These are phyloP conservation scores for Salix exigua DNA, from an alignment of 345 rosid genomes.

Conservation along the genomic window DNA sequence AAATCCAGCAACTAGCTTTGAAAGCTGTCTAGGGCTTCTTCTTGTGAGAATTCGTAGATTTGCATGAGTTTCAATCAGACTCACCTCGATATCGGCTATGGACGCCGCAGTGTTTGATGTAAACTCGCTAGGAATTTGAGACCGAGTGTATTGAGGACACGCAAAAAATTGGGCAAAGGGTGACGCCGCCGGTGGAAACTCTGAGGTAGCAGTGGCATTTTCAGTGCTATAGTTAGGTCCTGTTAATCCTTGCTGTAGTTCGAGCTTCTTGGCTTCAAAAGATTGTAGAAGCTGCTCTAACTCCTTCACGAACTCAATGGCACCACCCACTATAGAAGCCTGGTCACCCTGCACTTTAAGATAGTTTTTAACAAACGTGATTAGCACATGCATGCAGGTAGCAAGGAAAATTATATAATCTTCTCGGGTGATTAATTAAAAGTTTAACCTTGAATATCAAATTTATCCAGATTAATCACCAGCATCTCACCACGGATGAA, in stretches of 20 bases:
- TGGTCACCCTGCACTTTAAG: slow-evolving; percentile 70
- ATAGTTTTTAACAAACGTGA: not conserved
- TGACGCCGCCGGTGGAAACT: not conserved
- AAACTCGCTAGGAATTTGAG: slow-evolving; percentile 45
- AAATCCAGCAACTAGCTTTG: slow-evolving; percentile 54
- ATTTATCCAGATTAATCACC: not conserved
- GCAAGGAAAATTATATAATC: not conserved
- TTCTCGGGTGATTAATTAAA: not conserved
- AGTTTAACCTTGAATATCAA: not conserved
- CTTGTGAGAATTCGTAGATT: slow-evolving; percentile 67
- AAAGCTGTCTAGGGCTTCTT: slow-evolving; percentile 48
- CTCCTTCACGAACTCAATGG: slow-evolving; percentile 84
- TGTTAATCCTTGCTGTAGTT: slow-evolving; percentile 12
- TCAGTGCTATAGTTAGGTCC: slow-evolving; percentile 4
- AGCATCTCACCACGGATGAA: not conserved
- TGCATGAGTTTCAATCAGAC: slow-evolving; percentile 80
- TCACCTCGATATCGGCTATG: slow-evolving; percentile 77
- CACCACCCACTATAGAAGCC: slow-evolving; percentile 90
- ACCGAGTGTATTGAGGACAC: slow-evolving; percentile 52
- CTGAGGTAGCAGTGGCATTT: not conserved
- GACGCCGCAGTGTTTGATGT: slow-evolving; percentile 43
- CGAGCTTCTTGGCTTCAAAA: slow-evolving; percentile 63
- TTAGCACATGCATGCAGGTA: not conserved
- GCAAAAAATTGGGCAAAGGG: slow-evolving; percentile 53
- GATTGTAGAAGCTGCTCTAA: slow-evolving; percentile 65